Base-by-base conservation (phyloP, 1,284 basidiomycete genomes). In the Trichosporon sp. region DNA sequence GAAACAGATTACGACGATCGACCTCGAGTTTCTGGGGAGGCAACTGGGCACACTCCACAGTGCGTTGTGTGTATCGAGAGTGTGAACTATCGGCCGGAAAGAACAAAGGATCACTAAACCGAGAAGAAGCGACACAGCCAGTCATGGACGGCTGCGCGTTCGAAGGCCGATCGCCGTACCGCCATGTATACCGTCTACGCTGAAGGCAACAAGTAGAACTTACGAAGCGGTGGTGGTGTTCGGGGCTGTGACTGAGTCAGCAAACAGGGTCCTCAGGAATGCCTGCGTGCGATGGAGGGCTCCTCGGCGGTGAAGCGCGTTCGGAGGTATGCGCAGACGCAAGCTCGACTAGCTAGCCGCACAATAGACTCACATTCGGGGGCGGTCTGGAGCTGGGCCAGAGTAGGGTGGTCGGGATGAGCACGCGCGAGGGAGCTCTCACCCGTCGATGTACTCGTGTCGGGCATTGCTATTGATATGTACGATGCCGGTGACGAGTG, bases 351-450 rank as follows among this genome's bases (percentile, higher is more conserved):
- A n/a, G 67, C 7, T 4, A 10, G 67, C 21, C 35, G 56, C 38
- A 12, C 12, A 35, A 19, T 32, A 51, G 19, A 71, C 70, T 71
- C 48, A 73, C 72, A 54, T 16, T 69, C 37, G 11, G 68, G 56
- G 3, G 68, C 54, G 2, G 69, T 68, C 43, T 70, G 40, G 7
- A 74, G 54, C 54, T 72, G 71, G 14, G 71, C 14, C n/a, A 74
- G 68, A 14, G 70, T 72, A 4, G 73, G 71, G n/a, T 74, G 71
- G 68, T 72, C 71, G 10, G 71, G 73, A 48, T 72, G 73, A 21
- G 73, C 68, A 14, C 70, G 67, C 8, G 71, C 69, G 32, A 74
- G 71, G 1, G 73, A 74, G 69, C 71, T 73, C 37, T 68, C 61
- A 35, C 56, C 65, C 16, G 68, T 40, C 46, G 10, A 19, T 31